Base-by-base conservation (phyloP, 257 asterid species). In the Solanum pimpinellifolium region DNA sequence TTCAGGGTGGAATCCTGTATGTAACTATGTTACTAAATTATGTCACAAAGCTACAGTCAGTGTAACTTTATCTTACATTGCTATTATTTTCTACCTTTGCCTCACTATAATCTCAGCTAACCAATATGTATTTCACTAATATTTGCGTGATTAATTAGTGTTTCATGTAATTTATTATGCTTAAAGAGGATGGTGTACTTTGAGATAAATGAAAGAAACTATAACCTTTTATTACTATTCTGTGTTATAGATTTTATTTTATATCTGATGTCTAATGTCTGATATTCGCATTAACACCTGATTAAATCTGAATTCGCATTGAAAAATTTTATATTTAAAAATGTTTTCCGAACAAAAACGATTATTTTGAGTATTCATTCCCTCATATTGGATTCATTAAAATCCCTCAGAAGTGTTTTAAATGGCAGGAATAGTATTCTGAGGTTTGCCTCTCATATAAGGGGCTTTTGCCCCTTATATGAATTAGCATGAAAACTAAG, bases 1-100 rank as follows among this genome's bases (percentile, higher is more conserved):
- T 86, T 66, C 94, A 0, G 96, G 96, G 0, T 95, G 98, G 98
- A 18, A 72, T 88, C 84, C 92, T 7, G 75, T 94, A 2, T 94
- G 98, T 86, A 89, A 86, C 44, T 88, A 90, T 68, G 93, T 94
- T 47, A 73, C 29, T 21, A 86, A 89, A 70, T 95, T 91, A 87
- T 94, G 98, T 85, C 27, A 80, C 86, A 88, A 88, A 87, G 88
- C 88, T 14, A 86, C 91, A 1, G 83, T 88, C 2, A 91, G 96
- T 20, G 11, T 91, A 0, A 49, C 29, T 5, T 41, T 93, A 1
- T 92, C 95, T 16, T 94, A 90, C 78, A 3, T 92, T 1, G 75
- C 92, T 29, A 29, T 91, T 35, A 18, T 87, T 3, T 37, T 88
- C 72, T 93, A 91, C 85, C 76, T 95, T 14, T 11, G 89, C 52